Base-by-base conservation (phyloP, 2,329 filamentous ascomycete species). In the Diaporthe eres region DNA sequence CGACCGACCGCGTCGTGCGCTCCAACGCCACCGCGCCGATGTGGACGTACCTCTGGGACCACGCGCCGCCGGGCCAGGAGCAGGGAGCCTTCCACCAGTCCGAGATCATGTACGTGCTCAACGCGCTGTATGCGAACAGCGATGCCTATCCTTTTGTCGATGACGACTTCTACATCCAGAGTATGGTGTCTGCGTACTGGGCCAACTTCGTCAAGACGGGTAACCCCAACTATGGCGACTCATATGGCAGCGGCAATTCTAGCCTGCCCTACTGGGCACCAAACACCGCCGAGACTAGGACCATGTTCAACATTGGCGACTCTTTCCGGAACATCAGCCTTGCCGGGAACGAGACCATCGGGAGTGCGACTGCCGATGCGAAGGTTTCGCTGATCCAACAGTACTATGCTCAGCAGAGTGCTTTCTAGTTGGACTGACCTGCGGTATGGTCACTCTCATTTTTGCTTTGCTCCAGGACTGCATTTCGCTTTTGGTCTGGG, bases 81-180 rank as follows among this genome's bases (percentile, higher is more conserved):
- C 77, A 78, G 72, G 84, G 84, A 10, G 84, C 84, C 9, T 83
- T 81, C 77, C 83, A 85, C 73, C 79, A 81, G 77, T 82, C 82
- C 1, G 84, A 86, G 79, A 83, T 86, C 74, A 82, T 82, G 76
- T 85, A 85, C 71, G 81, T 80, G 1, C 78, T 84, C 34, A 84
- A 85, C 74, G 81, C 81, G 42, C 78, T 85, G 19, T 85, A 84
- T 70, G 76, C 73, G 22, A 84, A 82, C 37, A 77, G 71, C 12
- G 79, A 80, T 7, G 76, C 75, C 7, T 82, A 81, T 44, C 79
- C 79, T 1, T 79, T 81, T 71, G 79, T 78, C 22, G 49, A 73
- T 3, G 58, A 60, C 39, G 82, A 84, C 74, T 83, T 79, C 63
- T 76, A 79, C 61, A 80, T 84, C 60, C 79, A 79, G 47, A 78